Evolutionary conservation across 75 land plant genomes (phyloP).

Genomic region (Cunninghamia lanceolata): DNA sequence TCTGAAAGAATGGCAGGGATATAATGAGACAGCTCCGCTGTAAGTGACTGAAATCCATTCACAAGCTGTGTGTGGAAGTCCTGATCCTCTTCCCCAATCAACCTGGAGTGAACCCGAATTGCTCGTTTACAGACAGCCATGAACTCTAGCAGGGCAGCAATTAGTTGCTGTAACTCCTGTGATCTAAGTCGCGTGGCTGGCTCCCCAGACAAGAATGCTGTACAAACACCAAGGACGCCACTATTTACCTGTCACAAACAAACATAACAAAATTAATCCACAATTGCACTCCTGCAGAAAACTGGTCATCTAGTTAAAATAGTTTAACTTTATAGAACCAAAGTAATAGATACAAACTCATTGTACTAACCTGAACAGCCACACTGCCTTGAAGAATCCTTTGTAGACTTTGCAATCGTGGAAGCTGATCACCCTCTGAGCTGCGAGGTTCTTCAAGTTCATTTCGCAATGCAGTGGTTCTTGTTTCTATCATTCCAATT

Average conservation of each 20-base stretch:
- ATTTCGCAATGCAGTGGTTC: conserved; percentile 90
- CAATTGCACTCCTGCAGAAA: not conserved
- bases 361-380: conserved; percentile 85
- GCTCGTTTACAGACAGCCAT: conserved; percentile 99
- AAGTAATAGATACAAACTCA: not conserved
- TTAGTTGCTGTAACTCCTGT: conserved; percentile 95
- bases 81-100: conserved; percentile 99
- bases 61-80: conserved; percentile 99
- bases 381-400: conserved; percentile 99
- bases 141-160: conserved; percentile 95
- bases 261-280: not conserved
- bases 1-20: conserved; percentile 99
- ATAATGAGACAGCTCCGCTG: conserved; percentile 96
- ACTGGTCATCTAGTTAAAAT: not conserved
- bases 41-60: conserved; percentile 96
- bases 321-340: not conserved
- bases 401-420: conserved; percentile 92
- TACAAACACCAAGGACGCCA: conserved; percentile 97
- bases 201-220: conserved; percentile 95
- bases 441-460: conserved; percentile 98
- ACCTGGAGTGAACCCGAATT: conserved; percentile 87
- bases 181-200: conserved; percentile 93
- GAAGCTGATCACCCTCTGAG: conserved; percentile 95
- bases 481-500: conserved; percentile 99
- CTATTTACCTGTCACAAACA: conserved; percentile 82